Conservation (phyloP, 768 basidiomycete species). For the Hygrophorus pudorinus region DNA sequence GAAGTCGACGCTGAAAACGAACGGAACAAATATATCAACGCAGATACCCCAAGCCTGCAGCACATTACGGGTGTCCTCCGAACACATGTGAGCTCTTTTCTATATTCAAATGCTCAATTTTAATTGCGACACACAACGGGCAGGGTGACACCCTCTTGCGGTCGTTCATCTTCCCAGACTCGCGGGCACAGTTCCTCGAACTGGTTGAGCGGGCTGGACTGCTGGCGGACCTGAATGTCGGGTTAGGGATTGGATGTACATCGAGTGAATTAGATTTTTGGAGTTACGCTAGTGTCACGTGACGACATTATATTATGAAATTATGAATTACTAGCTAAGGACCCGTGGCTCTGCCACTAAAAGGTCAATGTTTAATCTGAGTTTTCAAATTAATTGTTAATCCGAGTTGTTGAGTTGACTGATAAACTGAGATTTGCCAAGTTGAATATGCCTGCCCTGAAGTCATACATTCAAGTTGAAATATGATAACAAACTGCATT, state of each 20-base stretch:
- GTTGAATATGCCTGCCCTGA: too few relatives aligned
- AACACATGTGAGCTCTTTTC: constrained; percentile 41
- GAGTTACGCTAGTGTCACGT: constrained; percentile 38
- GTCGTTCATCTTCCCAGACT: constrained; percentile 66
- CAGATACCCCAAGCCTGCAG: constrained; percentile 23
- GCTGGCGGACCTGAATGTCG: constrained; percentile 24
- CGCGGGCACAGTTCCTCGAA: constrained; percentile 55
- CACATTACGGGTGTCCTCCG: constrained; percentile 43
- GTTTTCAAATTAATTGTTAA: too few relatives aligned
- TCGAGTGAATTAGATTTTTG: constrained; percentile 50
- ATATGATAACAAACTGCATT: too few relatives aligned
- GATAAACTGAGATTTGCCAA: too few relatives aligned
- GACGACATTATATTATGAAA: too few relatives aligned
- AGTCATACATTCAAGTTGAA: too few relatives aligned
- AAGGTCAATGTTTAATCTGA: too few relatives aligned
- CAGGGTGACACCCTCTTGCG: constrained; percentile 50
- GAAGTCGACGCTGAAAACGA: constrained; percentile 16
- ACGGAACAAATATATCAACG: constrained; percentile 14
- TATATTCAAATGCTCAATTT: background rate
- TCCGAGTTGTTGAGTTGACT: too few relatives aligned
- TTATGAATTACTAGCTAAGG: too few relatives aligned
- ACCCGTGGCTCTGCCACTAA: too few relatives aligned
- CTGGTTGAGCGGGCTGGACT: constrained; percentile 41
- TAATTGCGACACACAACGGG: constrained; percentile 2
- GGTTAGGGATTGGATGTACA: constrained; percentile 20